These are phyloP conservation scores for Aspergillus fijiensis DNA, from an alignment of 2,329 filamentous ascomycete species.

Conservation along the genomic window DNA sequence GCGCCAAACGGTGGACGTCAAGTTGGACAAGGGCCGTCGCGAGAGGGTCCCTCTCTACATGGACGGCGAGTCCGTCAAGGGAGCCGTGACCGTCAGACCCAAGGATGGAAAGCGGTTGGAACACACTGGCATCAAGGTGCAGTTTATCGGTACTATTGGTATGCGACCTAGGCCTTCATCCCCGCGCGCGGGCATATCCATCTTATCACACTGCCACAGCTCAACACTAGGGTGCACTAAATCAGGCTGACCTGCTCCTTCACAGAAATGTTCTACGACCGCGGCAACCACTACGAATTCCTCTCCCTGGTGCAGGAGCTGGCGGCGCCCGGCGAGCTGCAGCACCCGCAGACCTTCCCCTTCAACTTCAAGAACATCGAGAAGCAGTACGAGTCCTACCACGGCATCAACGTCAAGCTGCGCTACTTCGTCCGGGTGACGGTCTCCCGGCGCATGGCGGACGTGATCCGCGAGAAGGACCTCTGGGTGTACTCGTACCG, in stretches of 20 bases:
- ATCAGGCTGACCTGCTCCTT: not conserved
- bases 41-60: constrained; percentile 97
- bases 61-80: constrained; percentile 97
- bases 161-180: constrained; percentile 26
- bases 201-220: too few species aligned
- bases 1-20: constrained; percentile 92
- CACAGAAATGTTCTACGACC: constrained; percentile 99
- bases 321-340: constrained; percentile 92
- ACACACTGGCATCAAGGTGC: constrained; percentile 98
- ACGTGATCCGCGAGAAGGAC: constrained; percentile 98
- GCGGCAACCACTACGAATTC: constrained; percentile 99
- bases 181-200: too few species aligned
- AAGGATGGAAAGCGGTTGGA: constrained; percentile 98
- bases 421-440: constrained; percentile 98
- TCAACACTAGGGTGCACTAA: too few species aligned
- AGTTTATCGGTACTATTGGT: constrained; percentile 99
- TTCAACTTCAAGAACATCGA: constrained; percentile 99
- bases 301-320: constrained; percentile 95
- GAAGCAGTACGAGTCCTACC: constrained; percentile 99
- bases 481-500: constrained; percentile 99
- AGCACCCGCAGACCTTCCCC: constrained; percentile 96
- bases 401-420: constrained; percentile 98
- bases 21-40: constrained; percentile 95
- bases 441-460: constrained; percentile 93
- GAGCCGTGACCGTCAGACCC: constrained; percentile 87